A percentile compares a stretch with the other conserved stretches of the same genome.
Evolutionary conservation across 1,284 basidiomycete genomes (phyloP).

Genomic region (Microbotryum scabiosae): DNA sequence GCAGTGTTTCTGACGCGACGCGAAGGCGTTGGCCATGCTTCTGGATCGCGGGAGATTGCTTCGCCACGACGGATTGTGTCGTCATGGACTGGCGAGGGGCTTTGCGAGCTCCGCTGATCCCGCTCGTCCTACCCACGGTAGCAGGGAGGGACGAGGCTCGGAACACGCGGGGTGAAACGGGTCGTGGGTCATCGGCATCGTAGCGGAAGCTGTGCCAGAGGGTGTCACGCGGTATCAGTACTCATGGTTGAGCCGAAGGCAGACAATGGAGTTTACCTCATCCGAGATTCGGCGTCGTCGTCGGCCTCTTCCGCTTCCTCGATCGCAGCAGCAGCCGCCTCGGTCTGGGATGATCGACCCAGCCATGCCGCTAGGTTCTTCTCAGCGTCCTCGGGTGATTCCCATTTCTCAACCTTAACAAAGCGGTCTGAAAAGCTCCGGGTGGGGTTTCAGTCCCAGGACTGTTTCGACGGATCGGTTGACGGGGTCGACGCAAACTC

Average conservation of each 20-base stretch:
- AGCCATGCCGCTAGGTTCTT: neutral
- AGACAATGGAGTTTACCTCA: constrained; percentile 2
- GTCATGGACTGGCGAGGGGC: neutral
- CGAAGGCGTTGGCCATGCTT: constrained; percentile 28
- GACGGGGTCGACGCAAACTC: constrained; percentile 41
- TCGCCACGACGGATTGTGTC: constrained; percentile 8
- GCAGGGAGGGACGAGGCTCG: constrained; percentile 4
- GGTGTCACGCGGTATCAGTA: neutral
- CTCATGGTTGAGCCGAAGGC: no score
- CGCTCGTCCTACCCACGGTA: neutral
- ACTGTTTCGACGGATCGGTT: constrained; percentile 46
- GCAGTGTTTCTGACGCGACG: neutral
- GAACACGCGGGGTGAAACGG: neutral
- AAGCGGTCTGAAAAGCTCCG: constrained; percentile 70
- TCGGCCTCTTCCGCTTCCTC: constrained; percentile 3
- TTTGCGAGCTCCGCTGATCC: neutral
- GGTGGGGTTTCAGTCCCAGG: constrained; percentile 69
- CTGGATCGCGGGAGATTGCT: constrained; percentile 9
- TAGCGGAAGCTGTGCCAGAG: constrained; percentile 24
- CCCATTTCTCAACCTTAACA: constrained; percentile 52
- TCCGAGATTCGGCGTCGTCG: constrained; percentile 8
- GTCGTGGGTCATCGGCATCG: constrained; percentile 24
- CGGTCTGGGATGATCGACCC: neutral
- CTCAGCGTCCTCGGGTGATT: constrained; percentile 5
- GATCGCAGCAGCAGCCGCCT: constrained; percentile 6